Base-by-base conservation (phyloP, 129 eudicot species). In the Flaveria bidentis region DNA sequence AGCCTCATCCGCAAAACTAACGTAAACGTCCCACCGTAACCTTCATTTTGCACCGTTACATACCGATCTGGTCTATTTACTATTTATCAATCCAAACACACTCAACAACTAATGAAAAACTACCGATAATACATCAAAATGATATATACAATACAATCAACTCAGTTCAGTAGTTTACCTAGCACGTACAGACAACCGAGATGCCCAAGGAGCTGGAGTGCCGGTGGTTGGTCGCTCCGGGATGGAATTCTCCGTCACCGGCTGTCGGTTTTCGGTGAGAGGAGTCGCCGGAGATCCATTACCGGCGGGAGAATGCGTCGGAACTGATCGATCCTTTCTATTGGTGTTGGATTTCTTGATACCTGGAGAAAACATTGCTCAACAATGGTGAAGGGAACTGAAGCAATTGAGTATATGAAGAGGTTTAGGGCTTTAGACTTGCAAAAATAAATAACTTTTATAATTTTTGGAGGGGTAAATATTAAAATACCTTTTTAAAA, bases 131-230 rank as follows among this genome's bases (percentile, higher is more conserved):
- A 42, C 53, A 15, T 44, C 28, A 18, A 30, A 20, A 39, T 33
- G 22, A 78, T 33, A 20, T 42, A 69, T 6, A 60, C 17, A 44
- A 69, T 6, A 60, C 17, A 44, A 74, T 67, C 28, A 74, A 67
- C 3, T 14, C 63, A 71, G 58, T 46, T 71, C 10, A 67, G 23
- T 25, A 4, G 39, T 73, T 26, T 80, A 93, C 98, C 97, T 88
- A 56, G 98, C 97, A 23, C 87, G 92, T 2, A 90, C 93, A 49
- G 98, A 93, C 33, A 90, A 83, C 18, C 97, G 96, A 68, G 97
- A 79, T 28, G 98, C 80, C 97, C 98, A 93, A 1, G 98, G 98
- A 28, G 98, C 97, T 9, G 98, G 97, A 17, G 98, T 90, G 61
- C 97, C 98, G 70, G 98, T 88, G 68, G 20, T 58, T 3, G 96